Base-by-base conservation (phyloP, 306 rosid species). In the Carpinus fangiana region DNA sequence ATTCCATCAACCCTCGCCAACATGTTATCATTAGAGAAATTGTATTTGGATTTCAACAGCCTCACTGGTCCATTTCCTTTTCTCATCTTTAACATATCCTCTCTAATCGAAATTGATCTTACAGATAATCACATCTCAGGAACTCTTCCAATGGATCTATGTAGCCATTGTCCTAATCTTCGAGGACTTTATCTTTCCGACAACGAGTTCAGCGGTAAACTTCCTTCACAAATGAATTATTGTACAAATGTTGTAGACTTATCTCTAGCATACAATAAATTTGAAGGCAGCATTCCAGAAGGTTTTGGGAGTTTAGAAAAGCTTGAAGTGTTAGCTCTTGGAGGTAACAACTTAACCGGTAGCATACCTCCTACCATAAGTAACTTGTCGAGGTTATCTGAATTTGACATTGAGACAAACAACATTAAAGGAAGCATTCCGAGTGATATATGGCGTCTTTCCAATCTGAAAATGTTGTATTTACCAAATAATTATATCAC, bases 111-210 rank as follows among this genome's bases (percentile, higher is more conserved):
- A 2, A 0, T 62, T 14, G 46, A 0, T 31, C 20, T 62, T 62
- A 5, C 2, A 64, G 5, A 12, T 14, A 34, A 34, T 64, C 70
- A 34, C 5, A 6, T 64, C 21, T 64, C 47, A 34, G 47, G 70
- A 34, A 16, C 12, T 7, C 70, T 64, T 31, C 70, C 47, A 34
- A 64, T 34, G 70, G 70, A 64, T 34, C 70, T 64, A 3, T 64
- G 70, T 46, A 14, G 0, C 46, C 43, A 14, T 0, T 64, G 70
- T 64, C 70, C 46, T 7, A 7, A 64, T 6, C 70, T 64, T 64
- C 70, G 0, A 31, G 21, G 5, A 7, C 12, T 62, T 3, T 5
- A 6, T 34, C 9, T 62, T 16, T 14, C 69, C 0, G 0, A 0
- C 8, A 62, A 62, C 1, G 9, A 62, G 31, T 62, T 62, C 1